These are phyloP conservation scores for Oryza meridionalis DNA, from an alignment of 176 grass and related monocot genomes.

Conservation along the genomic window DNA sequence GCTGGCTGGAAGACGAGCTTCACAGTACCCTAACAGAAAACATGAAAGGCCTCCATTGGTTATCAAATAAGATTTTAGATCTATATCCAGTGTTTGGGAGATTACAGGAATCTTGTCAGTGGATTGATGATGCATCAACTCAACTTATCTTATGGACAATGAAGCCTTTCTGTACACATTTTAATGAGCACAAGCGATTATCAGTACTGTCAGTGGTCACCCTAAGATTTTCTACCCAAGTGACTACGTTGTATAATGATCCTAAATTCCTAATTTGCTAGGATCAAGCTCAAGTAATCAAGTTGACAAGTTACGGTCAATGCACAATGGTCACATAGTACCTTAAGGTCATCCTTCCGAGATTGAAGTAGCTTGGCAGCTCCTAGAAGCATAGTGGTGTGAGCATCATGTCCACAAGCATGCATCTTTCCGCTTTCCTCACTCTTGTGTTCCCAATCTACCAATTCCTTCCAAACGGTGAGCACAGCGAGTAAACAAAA, in stretches of 20 bases:
- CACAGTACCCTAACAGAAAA: conserved; percentile 50
- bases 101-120: not conserved
- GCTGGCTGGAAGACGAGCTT: conserved; percentile 71
- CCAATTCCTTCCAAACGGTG: conserved; percentile 49
- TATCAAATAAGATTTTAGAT: not conserved
- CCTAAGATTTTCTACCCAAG: not conserved
- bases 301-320: not conserved
- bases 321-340: not conserved
- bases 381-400: conserved; percentile 71
- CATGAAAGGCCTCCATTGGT: not conserved
- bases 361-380: conserved; percentile 66
- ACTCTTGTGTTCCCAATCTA: conserved; percentile 72
- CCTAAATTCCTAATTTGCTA: not conserved
- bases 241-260: not conserved
- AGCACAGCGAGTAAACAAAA: not conserved
- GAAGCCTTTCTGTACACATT: not conserved
- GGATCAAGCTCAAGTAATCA: not conserved
- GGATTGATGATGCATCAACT: not conserved
- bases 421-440: conserved; percentile 71
- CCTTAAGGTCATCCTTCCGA: conserved; percentile 53
- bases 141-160: not conserved
- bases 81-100: not conserved
- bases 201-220: not conserved
- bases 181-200: not conserved
- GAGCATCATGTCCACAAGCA: conserved; percentile 78